phyloP scores from a whole-genome alignment of 441 rosid species.

The Populus hybrid region DNA sequence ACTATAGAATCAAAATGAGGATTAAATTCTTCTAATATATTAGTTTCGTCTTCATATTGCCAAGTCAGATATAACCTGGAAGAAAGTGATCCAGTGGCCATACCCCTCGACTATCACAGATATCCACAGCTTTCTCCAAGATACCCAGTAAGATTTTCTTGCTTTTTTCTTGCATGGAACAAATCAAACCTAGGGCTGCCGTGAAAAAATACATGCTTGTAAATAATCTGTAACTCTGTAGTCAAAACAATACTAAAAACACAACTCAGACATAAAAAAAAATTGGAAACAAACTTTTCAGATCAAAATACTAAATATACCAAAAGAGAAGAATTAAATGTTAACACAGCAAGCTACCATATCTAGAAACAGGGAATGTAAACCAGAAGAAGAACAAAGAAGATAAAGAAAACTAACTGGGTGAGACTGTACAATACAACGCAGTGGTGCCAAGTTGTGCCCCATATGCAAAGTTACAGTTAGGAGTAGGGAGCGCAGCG shows the following conservation, averaged over 20 bases:
- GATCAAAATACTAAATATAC: no score
- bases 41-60: no score
- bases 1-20: no score
- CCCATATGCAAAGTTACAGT: conserved; percentile 16
- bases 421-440: conserved; percentile 35
- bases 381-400: background rate
- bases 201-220: background rate
- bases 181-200: conserved; percentile 25
- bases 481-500: conserved; percentile 41
- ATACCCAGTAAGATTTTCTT: conserved; percentile 34
- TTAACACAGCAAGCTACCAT: no score
- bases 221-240: no score
- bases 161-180: conserved; percentile 23
- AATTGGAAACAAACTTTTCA: no score
- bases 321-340: no score
- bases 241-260: no score
- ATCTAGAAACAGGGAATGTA: no score
- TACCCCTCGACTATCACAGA: conserved; percentile 50
- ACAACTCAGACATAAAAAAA: no score
- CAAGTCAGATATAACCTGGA: no score
- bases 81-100: background rate
- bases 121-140: conserved; percentile 45
- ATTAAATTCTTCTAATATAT: no score
- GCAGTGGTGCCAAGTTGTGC: conserved; percentile 39
- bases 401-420: conserved; percentile 31